Base-by-base conservation (phyloP, 805 yeast genomes). In the Metschnikowia reukaufii region DNA sequence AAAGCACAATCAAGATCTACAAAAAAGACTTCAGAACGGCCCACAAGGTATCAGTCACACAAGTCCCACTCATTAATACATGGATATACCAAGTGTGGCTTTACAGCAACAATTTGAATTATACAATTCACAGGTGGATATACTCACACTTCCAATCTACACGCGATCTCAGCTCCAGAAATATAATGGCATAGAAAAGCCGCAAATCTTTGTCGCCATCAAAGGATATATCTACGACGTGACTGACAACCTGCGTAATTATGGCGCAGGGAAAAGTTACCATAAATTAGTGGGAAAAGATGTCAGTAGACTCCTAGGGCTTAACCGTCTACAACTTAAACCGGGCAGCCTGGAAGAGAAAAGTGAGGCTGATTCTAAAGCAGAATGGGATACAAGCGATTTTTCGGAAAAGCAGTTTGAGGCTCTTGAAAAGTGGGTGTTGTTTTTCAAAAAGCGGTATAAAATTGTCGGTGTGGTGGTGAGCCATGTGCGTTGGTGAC, bases 201-300 rank as follows among this genome's bases (percentile, higher is more conserved):
- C 58, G 13, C 47, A 76, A 48, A 76, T 86, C 53, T 88, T 82
- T 64, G 85, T 88, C 16, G 94, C 82, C 6, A 83, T 88, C 56
- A 82, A 83, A 50, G 94, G 96, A 17, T 74, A 73, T 2, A 80
- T 89, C 9, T 89, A 87, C 62, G 96, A 88, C 58, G 96, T 89
- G 8, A 77, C 87, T 0, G 61, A 69, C 38, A 88, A 88, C 59
- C 56, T 63, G 10, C 79, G 76, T 13, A 83, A 83, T 33, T 88
- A 88, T 61, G 96, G 96, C 0, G 84, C 84, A 2, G 91, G 90
- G 0, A 78, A 81, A 49, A 82, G 84, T 18, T 89, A 88, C 64
- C 82, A 81, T 57, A 79, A 74, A 6, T 73, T 88, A 35, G 87
- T 82, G 8, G 96, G 92, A 4, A 80, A 78, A 52, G 96, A 88